phyloP scores from a whole-genome alignment of 164 flowering plant species.

The Vitis vinifera region ASM3070453v1 NC_081809.1:5668501-5669000 shows the following conservation, averaged over 20 bases:
- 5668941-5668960: not conserved
- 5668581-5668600: conserved; percentile 13
- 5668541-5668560: conserved; percentile 39
- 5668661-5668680: not conserved
- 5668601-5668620: not conserved
- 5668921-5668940: not conserved
- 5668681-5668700: not conserved
- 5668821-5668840: too few relatives aligned
- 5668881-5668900: not conserved
- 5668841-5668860: too few relatives aligned
- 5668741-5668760: conserved; percentile 79
- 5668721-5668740: conserved; percentile 70
- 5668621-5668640: not conserved
- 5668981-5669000: conserved; percentile 2
- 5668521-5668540: conserved; percentile 55
- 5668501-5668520: conserved; percentile 67
- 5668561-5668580: conserved; percentile 56
- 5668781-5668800: conserved; percentile 13
- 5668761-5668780: conserved; percentile 75
- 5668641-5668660: too few relatives aligned
- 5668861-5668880: too few relatives aligned
- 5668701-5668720: conserved; percentile 66
- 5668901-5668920: not conserved
- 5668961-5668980: not conserved
- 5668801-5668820: not conserved